Evolutionary conservation across 345 rosid species (phyloP).

Genomic region (Ceriops decandra): DNA sequence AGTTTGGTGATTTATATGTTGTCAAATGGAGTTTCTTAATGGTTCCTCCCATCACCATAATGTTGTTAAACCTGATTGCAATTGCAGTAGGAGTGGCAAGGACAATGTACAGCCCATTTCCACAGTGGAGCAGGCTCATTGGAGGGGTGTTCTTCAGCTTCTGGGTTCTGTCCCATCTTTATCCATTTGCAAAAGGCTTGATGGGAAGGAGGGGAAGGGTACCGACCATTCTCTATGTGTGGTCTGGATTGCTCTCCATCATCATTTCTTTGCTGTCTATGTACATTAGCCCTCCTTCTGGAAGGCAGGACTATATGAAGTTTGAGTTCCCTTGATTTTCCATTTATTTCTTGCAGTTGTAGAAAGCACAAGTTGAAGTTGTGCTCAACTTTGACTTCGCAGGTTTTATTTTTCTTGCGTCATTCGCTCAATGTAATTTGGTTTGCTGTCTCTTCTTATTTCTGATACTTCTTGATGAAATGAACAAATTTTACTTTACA

Average conservation of each 20-base stretch:
- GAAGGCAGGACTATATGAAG: constrained; percentile 39
- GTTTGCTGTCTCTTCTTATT: background rate
- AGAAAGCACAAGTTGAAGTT: constrained; percentile 20
- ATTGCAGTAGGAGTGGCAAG: constrained; percentile 59
- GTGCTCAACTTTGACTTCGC: constrained; percentile 34
- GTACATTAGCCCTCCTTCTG: constrained; percentile 60
- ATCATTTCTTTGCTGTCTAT: constrained; percentile 69
- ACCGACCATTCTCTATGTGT: constrained; percentile 68
- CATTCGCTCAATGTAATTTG: constrained; percentile 8
- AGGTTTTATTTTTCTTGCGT: background rate
- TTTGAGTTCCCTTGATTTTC: constrained; percentile 46
- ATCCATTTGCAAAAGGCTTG: constrained; percentile 74
- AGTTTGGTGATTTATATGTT: constrained; percentile 53
- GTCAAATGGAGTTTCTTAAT: constrained; percentile 70
- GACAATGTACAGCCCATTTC: constrained; percentile 60
- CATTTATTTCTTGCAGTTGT: background rate
- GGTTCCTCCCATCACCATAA: constrained; percentile 65
- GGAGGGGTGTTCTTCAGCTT: constrained; percentile 87
- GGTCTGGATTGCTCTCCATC: constrained; percentile 71
- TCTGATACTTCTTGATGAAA: background rate
- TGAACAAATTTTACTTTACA: too few relatives aligned
- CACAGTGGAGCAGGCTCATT: constrained; percentile 71
- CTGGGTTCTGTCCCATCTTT: constrained; percentile 73
- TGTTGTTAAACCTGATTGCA: constrained; percentile 60
- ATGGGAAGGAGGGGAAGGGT: constrained; percentile 82